These are phyloP conservation scores for Populus deltoides DNA, from an alignment of 345 rosid species.

Conservation along the genomic window DNA sequence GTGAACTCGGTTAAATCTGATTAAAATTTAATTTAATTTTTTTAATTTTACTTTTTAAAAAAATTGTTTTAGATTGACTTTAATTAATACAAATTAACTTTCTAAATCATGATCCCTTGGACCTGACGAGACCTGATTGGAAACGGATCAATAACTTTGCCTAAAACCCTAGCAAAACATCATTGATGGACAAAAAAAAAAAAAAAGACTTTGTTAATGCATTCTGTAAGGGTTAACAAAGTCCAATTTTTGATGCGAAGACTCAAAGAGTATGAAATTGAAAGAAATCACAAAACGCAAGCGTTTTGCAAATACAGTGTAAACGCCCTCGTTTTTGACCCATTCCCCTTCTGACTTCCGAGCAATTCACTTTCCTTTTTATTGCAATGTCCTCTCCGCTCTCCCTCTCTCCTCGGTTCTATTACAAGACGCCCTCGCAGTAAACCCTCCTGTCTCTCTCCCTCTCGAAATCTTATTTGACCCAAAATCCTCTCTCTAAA, in stretches of 20 bases:
- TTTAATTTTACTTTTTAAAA: no score
- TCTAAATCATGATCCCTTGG: no score
- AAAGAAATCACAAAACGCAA: not conserved
- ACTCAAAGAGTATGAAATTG: not conserved
- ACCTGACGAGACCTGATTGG: no score
- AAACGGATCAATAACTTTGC: no score
- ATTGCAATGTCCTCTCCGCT: slow-evolving; percentile 17
- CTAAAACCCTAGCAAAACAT: not conserved
- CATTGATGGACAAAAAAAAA: not conserved
- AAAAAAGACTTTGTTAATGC: no score
- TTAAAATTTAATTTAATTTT: no score
- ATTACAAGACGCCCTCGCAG: slow-evolving; percentile 4
- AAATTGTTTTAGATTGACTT: no score
- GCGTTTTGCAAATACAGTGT: slow-evolving; percentile 1
- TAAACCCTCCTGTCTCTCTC: not conserved
- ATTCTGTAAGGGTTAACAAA: no score
- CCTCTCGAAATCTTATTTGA: not conserved
- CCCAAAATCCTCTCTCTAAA: slow-evolving; percentile 11
- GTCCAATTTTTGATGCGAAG: not conserved
- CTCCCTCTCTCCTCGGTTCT: not conserved
- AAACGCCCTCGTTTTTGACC: slow-evolving; percentile 25
- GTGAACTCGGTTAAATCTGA: no score
- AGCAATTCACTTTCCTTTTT: not conserved
- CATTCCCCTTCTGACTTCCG: not conserved
- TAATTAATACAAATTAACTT: no score